Evolutionary conservation across 306 rosid species (phyloP), one percentile per base, ranked within the genome.

Genomic region (Bauhinia variegata): DNA sequence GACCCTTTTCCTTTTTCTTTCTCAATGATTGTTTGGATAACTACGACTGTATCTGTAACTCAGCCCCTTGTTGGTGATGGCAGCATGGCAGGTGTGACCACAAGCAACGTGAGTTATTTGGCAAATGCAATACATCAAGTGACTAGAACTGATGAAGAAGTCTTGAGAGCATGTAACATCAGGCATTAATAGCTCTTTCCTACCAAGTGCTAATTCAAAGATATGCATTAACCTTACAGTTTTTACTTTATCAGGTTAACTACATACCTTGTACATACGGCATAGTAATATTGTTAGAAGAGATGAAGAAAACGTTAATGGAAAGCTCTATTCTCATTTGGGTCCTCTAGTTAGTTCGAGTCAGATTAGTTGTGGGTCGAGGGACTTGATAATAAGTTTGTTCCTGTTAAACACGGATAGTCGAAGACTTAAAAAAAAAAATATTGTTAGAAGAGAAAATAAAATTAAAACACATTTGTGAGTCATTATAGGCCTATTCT

Each of bases 11-110:
- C 41, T 36, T 36, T 34, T 5, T 36, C 8, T 36, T 36, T 36
- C 0, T 5, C 8, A 36, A 36, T 36, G 41, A 36, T 36, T 36
- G 9, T 8, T 36, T 23, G 28, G 28, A 23, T 23, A 23, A 23
- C 28, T 23, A 23, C 2, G 28, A 23, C 28, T 23, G 2, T 8
- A 36, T 36, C 9, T 36, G 1, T 1, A 36, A 36, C 41, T 36
- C 9, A 1, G 5, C 9, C 1, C 9, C 6, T 0, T 36, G 41
- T 36, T 3, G 41, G 9, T 36, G 41, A 36, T 36, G 60, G 60
- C 71, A 77, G 81, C 73, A 38, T 70, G 81, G 81, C 77, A 2
- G 81, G 77, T 65, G 85, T 85, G 32, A 83, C 85, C 11, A 66
- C 76, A 11, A 56, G 81, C 72, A 83, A 80, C 52, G 78, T 80